Conservation (phyloP, 768 basidiomycete species). For the Tulasnella sp. region DNA sequence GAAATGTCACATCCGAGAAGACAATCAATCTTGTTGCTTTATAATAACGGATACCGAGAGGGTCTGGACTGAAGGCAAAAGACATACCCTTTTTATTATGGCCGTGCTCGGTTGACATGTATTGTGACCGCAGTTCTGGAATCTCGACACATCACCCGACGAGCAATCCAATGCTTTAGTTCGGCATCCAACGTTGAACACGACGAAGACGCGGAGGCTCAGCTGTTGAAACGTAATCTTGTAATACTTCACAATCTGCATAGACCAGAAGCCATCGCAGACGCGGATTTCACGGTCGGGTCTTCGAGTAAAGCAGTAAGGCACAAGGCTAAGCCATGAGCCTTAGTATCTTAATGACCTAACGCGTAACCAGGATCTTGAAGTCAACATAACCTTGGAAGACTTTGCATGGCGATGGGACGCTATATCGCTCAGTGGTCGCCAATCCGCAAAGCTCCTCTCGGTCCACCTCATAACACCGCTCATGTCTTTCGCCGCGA, state of each 20-base stretch:
- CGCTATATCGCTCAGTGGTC: not conserved
- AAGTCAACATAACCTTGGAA: not conserved
- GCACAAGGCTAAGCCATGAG: not conserved
- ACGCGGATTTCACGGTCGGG: not conserved
- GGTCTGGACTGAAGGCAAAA: conserved; percentile 13
- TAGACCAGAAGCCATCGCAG: not conserved
- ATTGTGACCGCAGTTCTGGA: not conserved
- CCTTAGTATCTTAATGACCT: not conserved
- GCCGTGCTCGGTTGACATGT: not conserved
- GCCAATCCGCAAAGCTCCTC: conserved; percentile 1
- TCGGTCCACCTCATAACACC: conserved; percentile 10
- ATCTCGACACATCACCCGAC: conserved; percentile 4
- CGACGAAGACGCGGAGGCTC: not conserved
- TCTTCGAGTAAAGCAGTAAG: not conserved
- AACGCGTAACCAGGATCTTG: conserved; percentile 4
- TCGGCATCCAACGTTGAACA: not conserved
- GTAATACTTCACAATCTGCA: conserved; percentile 1
- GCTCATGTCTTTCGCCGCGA: conserved; percentile 7
- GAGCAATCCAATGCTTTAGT: not conserved
- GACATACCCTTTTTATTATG: not conserved
- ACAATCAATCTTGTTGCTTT: conserved; percentile 10
- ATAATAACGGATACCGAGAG: conserved; percentile 13
- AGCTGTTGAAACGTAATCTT: not conserved
- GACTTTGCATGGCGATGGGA: conserved; percentile 12
- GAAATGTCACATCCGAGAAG: not conserved